Evolutionary conservation across 495 filamentous ascomycete species (phyloP).

Genomic region (Rusavskia elegans): DNA sequence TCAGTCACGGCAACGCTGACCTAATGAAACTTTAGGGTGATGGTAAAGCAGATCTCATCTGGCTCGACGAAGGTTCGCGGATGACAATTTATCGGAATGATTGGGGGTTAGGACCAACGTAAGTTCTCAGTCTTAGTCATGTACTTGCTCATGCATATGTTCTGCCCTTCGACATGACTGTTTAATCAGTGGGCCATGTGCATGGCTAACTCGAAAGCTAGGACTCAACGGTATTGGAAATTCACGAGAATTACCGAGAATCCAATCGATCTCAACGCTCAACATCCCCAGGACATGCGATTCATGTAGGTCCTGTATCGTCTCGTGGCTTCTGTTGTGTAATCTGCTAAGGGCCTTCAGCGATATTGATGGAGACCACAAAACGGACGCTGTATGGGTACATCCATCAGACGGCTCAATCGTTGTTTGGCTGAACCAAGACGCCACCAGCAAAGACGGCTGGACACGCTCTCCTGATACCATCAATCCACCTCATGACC

Average conservation of each 20-base stretch:
- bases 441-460: not conserved
- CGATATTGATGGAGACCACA: not conserved
- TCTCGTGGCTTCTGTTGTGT: not conserved
- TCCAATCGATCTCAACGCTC: not conserved
- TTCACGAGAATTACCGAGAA: not conserved
- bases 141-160: too few relatives aligned
- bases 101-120: not conserved
- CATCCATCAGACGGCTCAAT: not conserved
- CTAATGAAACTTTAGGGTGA: not conserved
- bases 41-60: conserved; percentile 1
- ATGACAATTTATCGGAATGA: conserved; percentile 2
- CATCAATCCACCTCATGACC: not conserved
- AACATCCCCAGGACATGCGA: not conserved
- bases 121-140: too few relatives aligned
- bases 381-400: not conserved
- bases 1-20: not conserved
- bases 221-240: not conserved
- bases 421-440: not conserved
- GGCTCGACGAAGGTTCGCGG: not conserved
- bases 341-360: not conserved
- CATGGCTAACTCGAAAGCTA: not conserved
- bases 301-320: not conserved
- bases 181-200: too few relatives aligned
- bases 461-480: not conserved
- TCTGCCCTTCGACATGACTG: too few relatives aligned